Evolutionary conservation across 805 yeast species (phyloP), one percentile per base, ranked within the genome.

Genomic region (Saccharomycopsis schoenii): DNA sequence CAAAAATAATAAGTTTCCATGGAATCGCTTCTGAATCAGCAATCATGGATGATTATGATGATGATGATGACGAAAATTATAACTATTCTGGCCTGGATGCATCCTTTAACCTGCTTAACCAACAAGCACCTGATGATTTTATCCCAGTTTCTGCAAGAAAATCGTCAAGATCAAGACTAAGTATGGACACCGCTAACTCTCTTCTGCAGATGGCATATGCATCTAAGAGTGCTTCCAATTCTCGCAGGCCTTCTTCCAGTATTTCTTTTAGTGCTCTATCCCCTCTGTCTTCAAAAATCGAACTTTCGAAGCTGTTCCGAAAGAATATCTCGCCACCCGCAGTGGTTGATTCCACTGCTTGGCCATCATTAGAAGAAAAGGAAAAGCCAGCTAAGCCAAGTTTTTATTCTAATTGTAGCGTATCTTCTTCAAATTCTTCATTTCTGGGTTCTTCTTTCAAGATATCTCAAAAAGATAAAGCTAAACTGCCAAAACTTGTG

Each of bases 131-230:
- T 15, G 71, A 70, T 8, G 72, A 70, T 24, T 72, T 67, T 12
- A 70, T 70, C 42, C 67, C 72, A 10, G 79, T 74, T 29, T 69
- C 70, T 51, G 70, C 73, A 58, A 67, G 75, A 62, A 66, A 68
- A 36, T 68, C 73, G 1, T 69, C 76, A 1, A 61, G 67, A 37
- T 24, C 40, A 37, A 47, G 52, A 47, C 15, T 47, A 15, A 47
- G 52, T 14, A 15, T 60, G 60, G 52, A 47, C n/a, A 47, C 25
- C 9, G 21, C 2, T 21, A 24, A 19, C 17, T 42, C 25, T 6
- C 9, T 14, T 21, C 52, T 47, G 52, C 52, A 34, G 2, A 47
- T 47, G 34, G 21, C 12, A 12, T 47, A 24, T 47, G 34, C 52
- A 47, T 47, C 52, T 21, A 47, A 47, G 21, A 47, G 52, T 47